Evolutionary conservation across 179 eudicot species (phyloP).

Genomic region (Dionaea muscipula): DNA sequence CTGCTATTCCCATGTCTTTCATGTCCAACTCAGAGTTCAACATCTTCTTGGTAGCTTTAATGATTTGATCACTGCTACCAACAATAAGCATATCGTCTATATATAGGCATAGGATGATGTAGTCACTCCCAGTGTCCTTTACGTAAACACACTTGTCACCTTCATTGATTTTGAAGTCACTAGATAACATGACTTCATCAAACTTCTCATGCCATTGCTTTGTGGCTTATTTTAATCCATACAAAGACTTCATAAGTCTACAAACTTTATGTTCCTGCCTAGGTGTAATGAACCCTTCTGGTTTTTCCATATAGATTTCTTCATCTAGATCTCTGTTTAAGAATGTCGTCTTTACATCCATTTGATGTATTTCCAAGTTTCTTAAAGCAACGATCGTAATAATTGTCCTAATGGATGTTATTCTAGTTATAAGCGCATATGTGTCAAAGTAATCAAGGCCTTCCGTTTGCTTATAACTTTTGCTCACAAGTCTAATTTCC

Average conservation of each 20-base stretch:
- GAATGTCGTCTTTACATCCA: too few relatives aligned
- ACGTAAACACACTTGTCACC: background rate
- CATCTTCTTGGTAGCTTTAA: too few relatives aligned
- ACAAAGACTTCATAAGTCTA: background rate
- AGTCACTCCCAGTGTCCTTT: background rate
- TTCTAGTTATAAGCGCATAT: background rate
- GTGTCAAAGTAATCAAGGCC: background rate
- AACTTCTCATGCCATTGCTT: background rate
- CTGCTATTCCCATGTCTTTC: too few relatives aligned
- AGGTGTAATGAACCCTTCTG: background rate
- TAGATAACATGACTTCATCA: background rate
- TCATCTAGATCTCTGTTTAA: background rate
- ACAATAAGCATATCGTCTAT: background rate
- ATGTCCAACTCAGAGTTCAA: background rate
- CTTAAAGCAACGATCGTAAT: background rate
- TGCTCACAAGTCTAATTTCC: background rate
- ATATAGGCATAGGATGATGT: background rate
- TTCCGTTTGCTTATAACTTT: background rate
- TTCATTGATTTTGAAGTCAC: background rate
- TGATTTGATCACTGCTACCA: background rate
- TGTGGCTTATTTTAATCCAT: background rate
- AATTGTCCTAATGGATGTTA: background rate
- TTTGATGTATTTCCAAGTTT: background rate
- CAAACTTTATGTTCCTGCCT: background rate
- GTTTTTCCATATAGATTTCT: background rate